Percentiles rank a stretch among this genome's conserved stretches.
Evolutionary conservation across 495 filamentous ascomycete genomes (phyloP).

Genomic region (Hypoxylon subgilvum): DNA sequence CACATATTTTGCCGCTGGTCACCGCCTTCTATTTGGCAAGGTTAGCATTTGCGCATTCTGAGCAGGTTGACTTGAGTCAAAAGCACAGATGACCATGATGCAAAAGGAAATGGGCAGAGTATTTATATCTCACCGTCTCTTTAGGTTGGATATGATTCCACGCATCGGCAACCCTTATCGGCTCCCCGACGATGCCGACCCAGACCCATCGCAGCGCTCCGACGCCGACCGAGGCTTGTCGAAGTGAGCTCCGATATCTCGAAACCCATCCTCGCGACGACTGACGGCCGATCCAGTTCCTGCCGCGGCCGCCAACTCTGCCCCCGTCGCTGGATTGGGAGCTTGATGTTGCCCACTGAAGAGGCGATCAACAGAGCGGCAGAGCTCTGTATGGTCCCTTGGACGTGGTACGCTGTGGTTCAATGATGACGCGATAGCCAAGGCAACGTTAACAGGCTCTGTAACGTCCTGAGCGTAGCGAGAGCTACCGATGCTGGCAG

Average conservation of each 20-base stretch:
- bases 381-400: background rate
- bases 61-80: too few species aligned
- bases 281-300: background rate
- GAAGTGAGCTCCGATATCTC: constrained; percentile 1
- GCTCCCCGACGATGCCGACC: background rate
- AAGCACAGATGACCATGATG: too few species aligned
- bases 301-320: background rate
- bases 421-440: background rate
- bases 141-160: background rate
- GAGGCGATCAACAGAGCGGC: background rate
- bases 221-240: background rate
- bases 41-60: background rate
- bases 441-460: background rate
- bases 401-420: background rate
- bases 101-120: too few species aligned
- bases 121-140: background rate
- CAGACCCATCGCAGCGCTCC: background rate
- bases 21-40: background rate
- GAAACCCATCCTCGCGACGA: background rate
- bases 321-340: background rate
- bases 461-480: background rate
- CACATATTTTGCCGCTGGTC: background rate
- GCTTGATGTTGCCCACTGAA: background rate
- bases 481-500: background rate
- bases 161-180: background rate